A percentile compares a stretch with the other conserved stretches of the same genome.
These are phyloP conservation scores for Phaeosphaeriaceae sp. DNA, from an alignment of 2,329 filamentous ascomycete genomes.

Conservation along the genomic window DNA sequence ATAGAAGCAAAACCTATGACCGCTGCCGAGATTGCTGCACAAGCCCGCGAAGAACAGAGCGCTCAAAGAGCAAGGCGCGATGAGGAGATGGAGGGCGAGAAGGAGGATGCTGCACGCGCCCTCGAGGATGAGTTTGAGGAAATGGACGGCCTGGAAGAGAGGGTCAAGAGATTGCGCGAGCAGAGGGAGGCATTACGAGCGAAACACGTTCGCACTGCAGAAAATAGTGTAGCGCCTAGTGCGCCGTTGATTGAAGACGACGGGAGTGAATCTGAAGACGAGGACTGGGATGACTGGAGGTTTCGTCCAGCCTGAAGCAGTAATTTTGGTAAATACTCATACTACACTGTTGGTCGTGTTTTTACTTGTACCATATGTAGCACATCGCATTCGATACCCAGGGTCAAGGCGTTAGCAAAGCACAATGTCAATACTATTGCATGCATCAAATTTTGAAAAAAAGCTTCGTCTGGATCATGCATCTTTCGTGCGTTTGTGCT, in stretches of 20 bases:
- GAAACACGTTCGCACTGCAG: conserved; percentile 17
- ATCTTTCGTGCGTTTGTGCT: neutral
- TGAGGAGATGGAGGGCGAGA: conserved; percentile 56
- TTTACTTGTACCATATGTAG: conserved; percentile 22
- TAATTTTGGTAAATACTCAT: no score
- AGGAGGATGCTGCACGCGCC: conserved; percentile 54
- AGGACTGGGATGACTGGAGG: conserved; percentile 48
- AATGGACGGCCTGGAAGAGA: conserved; percentile 56
- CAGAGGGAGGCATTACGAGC: conserved; percentile 52
- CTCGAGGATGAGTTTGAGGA: conserved; percentile 58
- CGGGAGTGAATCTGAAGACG: conserved; percentile 46
- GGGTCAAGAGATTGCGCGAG: conserved; percentile 53
- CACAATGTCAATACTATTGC: conserved; percentile 2
- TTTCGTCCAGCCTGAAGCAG: conserved; percentile 43
- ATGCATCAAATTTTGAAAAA: neutral
- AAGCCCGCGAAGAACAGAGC: conserved; percentile 53
- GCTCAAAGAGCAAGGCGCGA: conserved; percentile 51
- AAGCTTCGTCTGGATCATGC: no score
- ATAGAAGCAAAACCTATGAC: conserved; percentile 56
- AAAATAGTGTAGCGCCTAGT: no score
- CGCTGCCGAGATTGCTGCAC: conserved; percentile 54
- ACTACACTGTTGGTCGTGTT: neutral
- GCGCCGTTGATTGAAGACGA: conserved; percentile 23
- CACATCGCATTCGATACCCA: conserved; percentile 30
- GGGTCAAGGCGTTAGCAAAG: conserved; percentile 17